Evolutionary conservation across 2,329 filamentous ascomycete genomes (phyloP).

Genomic region (Aurifilum marmelostoma): DNA sequence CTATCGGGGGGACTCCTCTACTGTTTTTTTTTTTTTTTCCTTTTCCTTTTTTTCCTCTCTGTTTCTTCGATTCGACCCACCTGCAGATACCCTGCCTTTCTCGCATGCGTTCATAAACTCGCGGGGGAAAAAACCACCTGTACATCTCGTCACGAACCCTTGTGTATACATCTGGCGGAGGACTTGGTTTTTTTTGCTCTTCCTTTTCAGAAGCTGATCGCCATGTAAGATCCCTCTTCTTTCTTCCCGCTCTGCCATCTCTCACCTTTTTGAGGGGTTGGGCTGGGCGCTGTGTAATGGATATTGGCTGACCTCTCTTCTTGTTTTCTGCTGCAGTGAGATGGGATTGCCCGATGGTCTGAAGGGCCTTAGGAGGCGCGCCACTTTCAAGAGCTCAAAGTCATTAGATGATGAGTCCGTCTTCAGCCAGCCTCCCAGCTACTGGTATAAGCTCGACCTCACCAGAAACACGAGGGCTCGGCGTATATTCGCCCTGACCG

Average conservation of each 20-base stretch:
- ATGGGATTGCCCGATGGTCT: conserved; percentile 27
- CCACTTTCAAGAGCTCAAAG: conserved; percentile 24
- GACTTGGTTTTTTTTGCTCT: not conserved
- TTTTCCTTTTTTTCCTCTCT: not conserved
- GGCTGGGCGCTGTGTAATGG: no score
- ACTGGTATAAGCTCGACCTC: conserved; percentile 41
- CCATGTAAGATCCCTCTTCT: not conserved
- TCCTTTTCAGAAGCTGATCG: not conserved
- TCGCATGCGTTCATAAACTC: not conserved
- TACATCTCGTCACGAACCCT: not conserved
- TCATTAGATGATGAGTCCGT: conserved; percentile 30
- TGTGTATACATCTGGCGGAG: not conserved
- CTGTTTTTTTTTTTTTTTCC: not conserved
- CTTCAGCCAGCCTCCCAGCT: conserved; percentile 21
- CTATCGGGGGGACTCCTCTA: not conserved
- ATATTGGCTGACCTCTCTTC: conserved; percentile 16
- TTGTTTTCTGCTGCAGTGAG: conserved; percentile 3
- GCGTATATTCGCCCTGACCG: conserved; percentile 64
- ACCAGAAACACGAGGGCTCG: conserved; percentile 54
- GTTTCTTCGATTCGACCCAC: no score
- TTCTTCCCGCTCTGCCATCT: not conserved
- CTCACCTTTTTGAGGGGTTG: no score
- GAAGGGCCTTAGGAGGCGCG: conserved; percentile 22
- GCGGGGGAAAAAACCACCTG: not conserved
- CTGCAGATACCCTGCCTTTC: not conserved